Base-by-base conservation (phyloP, 2,329 filamentous ascomycete species). In the Botrytis sinoallii region DNA sequence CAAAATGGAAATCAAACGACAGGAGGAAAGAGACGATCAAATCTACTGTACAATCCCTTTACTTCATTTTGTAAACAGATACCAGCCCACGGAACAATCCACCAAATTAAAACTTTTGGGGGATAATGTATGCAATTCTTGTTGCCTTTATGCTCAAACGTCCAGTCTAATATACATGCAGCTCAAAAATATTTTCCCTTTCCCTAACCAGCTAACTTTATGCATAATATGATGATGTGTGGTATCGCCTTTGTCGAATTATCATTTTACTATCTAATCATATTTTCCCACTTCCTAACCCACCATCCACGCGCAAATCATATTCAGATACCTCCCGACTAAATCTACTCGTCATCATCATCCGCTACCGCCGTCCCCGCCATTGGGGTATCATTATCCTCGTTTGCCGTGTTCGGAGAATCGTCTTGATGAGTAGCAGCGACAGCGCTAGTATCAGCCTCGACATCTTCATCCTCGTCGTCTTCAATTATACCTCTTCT, bases 401-500 rank as follows among this genome's bases (percentile, higher is more conserved):
- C 77, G 69, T 79, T 79, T 7, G 77, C 79, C n/a, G 78, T 78
- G 25, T 73, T 75, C 29, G 78, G 76, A 44, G 77, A 79, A 68
- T 77, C 77, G 32, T 79, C 77, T 42, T 60, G 29, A 42, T 38
- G 59, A 48, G 22, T 68, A 35, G 74, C 57, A 18, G 60, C 55
- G 18, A 64, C 67, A 52, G 71, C 73, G 32, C 18, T 48, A 20
- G 67, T 74, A 60, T 74, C 57, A 32, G 79, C 79, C 29, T 81
- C 78, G 32, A 80, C 79, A 48, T 81, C 79, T 46, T 81, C 80
- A 10, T 78, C 78, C 38, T 77, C 77, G 25, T 79, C 80, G 64
- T 80, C 80, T 46, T 81, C 80, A 63, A 80, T 79, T 52, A 80
- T 78, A 52, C 80, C 80, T 20, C 72, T 55, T 78, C 78, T 55